Evolutionary conservation across 2,329 filamentous ascomycete genomes (phyloP), one percentile per base, ranked within the genome.

Genomic region (Lojkania enalia): DNA sequence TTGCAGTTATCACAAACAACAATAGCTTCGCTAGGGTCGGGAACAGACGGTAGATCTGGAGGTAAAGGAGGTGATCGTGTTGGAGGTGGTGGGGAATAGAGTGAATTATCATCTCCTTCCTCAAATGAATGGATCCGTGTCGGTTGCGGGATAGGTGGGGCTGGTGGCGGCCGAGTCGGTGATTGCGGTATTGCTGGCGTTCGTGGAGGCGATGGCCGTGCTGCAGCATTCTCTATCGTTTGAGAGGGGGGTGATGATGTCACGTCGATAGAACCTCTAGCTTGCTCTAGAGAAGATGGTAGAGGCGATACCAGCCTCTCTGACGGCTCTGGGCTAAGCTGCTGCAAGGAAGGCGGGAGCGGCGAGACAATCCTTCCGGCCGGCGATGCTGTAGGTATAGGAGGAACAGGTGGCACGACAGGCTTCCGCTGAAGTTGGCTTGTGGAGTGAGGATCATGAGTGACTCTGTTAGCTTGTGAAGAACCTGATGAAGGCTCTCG

Each of bases 1-100:
- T 9, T 20, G 21, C 40, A 43, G 12, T 12, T 14, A n/a, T 43
- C 40, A 32, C 40, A 43, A 20, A 43, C 40, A 14, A 43, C 40
- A 20, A 43, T 43, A 12, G 40, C 40, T 6, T 43, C 40, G 14
- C 30, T 31, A 5, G 40, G 40, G 20, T 30, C 18, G 5, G 40
- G 40, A 13, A 43, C 20, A 16, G 40, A 33, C n/a, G 40, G 40
- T 27, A 37, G 31, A 15, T 43, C 21, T 20, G 40, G 40, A 5
- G 40, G 39, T 6, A 35, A 20, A 6, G 39, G 39, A 4, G 39
- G 9, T 21, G 29, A 5, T 25, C 31, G 20, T 16, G 20, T 43
- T 19, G 40, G 40, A 14, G 33, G 31, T 18, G 33, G 21, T 11
- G 33, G 21, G 30, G 30, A 9, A 15, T 33, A 33, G n/a, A 27